Evolutionary conservation across 208 protist species (phyloP).

Genomic region (Trypanosoma boissoni): DNA sequence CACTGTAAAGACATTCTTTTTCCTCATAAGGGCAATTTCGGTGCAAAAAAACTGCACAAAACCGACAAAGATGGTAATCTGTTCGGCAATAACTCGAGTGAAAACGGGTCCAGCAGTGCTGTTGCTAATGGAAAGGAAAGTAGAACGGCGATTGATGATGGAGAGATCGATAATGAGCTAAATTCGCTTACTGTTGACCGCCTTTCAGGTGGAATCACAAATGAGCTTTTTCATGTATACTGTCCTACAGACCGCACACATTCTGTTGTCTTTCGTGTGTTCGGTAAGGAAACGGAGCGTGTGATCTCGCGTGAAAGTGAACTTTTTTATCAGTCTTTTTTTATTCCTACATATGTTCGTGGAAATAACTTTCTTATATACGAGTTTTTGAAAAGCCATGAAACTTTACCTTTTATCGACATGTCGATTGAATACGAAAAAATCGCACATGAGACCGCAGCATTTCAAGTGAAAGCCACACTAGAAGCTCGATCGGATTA

Average conservation of each 20-base stretch:
- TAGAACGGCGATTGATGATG: too few relatives aligned
- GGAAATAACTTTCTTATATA: conserved; percentile 85
- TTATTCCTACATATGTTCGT: conserved; percentile 72
- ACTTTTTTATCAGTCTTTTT: conserved; percentile 88
- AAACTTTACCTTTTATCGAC: conserved; percentile 61
- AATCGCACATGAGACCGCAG: conserved; percentile 56
- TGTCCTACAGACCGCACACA: conserved; percentile 32
- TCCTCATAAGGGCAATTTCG: not conserved
- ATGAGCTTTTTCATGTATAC: conserved; percentile 87
- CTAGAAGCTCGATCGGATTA: conserved; percentile 50
- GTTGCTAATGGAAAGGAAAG: not conserved
- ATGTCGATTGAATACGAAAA: conserved; percentile 47
- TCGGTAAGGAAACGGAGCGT: conserved; percentile 87
- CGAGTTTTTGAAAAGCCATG: conserved; percentile 62
- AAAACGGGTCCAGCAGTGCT: not conserved
- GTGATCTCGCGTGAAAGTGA: conserved; percentile 88
- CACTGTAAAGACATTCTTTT: conserved; percentile 44
- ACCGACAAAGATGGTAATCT: too few relatives aligned
- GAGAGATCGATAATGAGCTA: not conserved
- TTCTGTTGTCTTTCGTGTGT: conserved; percentile 84
- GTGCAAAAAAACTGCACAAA: too few relatives aligned
- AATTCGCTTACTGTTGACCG: conserved; percentile 42
- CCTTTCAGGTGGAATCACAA: conserved; percentile 87
- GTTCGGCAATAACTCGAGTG: too few relatives aligned
- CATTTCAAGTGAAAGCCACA: conserved; percentile 78